Conservation (phyloP, 768 basidiomycete genomes). For the Pleurotus cornucopiae region DNA sequence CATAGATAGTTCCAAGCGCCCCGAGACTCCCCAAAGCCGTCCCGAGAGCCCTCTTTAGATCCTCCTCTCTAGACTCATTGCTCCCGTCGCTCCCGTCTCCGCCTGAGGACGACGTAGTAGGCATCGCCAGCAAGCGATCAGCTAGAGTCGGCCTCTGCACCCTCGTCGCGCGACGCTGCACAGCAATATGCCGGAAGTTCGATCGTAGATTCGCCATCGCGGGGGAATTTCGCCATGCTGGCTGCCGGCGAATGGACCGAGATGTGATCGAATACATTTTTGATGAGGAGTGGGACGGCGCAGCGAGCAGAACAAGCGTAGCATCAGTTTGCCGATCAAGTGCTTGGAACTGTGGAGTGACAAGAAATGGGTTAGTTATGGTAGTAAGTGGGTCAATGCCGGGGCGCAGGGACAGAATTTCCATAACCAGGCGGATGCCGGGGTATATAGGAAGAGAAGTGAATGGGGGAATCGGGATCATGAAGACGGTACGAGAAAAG, state of each 20-base stretch:
- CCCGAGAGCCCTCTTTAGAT: slow-evolving; percentile 65
- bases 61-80: slow-evolving; percentile 53
- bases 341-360: slow-evolving; percentile 57
- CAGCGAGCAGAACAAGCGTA: slow-evolving; percentile 69
- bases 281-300: slow-evolving; percentile 62
- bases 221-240: slow-evolving; percentile 38
- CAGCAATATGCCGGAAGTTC: slow-evolving; percentile 56
- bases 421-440: slow-evolving; percentile 17
- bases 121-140: slow-evolving; percentile 44
- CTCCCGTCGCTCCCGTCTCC: slow-evolving; percentile 55
- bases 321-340: slow-evolving; percentile 80
- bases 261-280: slow-evolving; percentile 64
- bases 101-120: slow-evolving; percentile 35
- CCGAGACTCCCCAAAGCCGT: slow-evolving; percentile 65
- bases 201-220: slow-evolving; percentile 50
- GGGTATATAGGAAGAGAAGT: not conserved
- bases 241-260: slow-evolving; percentile 62
- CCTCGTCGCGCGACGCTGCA: slow-evolving; percentile 46
- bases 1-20: slow-evolving; percentile 60
- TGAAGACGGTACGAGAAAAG: not conserved
- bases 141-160: slow-evolving; percentile 38
- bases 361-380: not conserved
- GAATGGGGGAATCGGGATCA: not conserved
- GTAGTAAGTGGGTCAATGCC: slow-evolving; percentile 5
- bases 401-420: slow-evolving; percentile 23